phyloP scores from a whole-genome alignment of 176 grass and related monocot genomes.

The Aegilops tauschii region DNA sequence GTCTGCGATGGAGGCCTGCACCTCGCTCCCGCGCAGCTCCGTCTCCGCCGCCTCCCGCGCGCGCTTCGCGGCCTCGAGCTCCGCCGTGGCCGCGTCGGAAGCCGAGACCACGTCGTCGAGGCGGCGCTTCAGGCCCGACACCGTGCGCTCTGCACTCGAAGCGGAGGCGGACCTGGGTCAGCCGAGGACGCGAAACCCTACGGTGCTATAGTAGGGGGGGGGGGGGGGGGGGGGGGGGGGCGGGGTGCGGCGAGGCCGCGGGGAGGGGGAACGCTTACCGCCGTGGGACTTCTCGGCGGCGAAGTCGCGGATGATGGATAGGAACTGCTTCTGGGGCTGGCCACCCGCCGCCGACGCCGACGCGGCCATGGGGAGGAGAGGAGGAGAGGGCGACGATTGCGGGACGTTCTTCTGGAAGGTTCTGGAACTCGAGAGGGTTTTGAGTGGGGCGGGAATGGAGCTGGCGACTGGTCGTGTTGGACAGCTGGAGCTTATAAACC shows the following conservation, averaged over 20 bases:
- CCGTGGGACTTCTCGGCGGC: conserved; percentile 65
- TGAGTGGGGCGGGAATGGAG: neutral
- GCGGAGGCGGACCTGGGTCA: neutral
- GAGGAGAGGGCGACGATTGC: neutral
- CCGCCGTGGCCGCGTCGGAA: conserved; percentile 35
- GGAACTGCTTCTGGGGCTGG: conserved; percentile 69
- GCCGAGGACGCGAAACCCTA: neutral
- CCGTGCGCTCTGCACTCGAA: conserved; percentile 46
- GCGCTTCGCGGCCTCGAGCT: conserved; percentile 56
- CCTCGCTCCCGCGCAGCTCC: conserved; percentile 54
- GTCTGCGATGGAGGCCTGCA: conserved; percentile 50
- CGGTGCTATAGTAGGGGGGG: neutral
- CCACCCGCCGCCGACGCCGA: conserved; percentile 24
- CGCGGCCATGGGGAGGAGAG: neutral
- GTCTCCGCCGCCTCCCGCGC: conserved; percentile 52
- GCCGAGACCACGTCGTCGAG: conserved; percentile 35
- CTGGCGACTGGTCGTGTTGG: neutral
- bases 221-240: neutral
- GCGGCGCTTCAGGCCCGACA: conserved; percentile 59
- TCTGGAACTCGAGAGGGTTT: conserved; percentile 23
- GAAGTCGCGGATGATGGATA: conserved; percentile 76
- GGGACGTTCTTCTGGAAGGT: conserved; percentile 7
- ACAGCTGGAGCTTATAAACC: neutral
- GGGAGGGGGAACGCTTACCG: conserved; percentile 21
- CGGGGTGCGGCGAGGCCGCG: neutral